These are phyloP conservation scores for Colletotrichum sp. DNA, from an alignment of 2,329 filamentous ascomycete genomes.

Conservation along the genomic window DNA sequence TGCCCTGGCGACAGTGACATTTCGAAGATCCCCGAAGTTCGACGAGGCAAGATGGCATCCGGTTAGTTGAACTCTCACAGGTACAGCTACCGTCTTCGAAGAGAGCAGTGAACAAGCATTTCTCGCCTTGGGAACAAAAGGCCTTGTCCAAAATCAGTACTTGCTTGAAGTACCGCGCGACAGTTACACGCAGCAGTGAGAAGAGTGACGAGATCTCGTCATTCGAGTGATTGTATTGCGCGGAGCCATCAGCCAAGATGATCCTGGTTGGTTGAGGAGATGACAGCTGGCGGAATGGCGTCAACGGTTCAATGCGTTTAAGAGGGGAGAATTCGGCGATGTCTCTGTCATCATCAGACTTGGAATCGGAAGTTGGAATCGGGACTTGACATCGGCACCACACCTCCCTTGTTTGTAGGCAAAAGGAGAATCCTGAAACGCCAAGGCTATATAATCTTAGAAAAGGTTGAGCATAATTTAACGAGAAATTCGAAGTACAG, in stretches of 20 bases:
- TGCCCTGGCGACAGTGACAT: neutral
- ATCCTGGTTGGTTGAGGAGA: neutral
- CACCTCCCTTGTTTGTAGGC: neutral
- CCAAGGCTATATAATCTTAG: neutral
- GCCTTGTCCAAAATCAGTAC: neutral
- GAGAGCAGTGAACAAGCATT: neutral
- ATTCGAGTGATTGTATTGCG: neutral
- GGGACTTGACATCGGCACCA: neutral
- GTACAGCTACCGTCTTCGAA: neutral
- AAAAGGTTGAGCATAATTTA: neutral
- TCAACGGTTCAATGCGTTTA: neutral
- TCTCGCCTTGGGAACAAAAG: neutral
- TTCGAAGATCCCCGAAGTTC: neutral
- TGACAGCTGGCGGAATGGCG: neutral
- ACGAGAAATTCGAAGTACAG: neutral
- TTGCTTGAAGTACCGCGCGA: neutral
- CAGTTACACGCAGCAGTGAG: neutral
- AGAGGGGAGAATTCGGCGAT: neutral
- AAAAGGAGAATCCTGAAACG: neutral
- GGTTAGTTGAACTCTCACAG: neutral
- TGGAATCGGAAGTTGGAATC: neutral
- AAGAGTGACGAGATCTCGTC: neutral
- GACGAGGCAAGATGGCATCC: neutral
- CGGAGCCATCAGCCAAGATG: neutral
- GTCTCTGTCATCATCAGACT: neutral